These are phyloP conservation scores for Zea mays DNA, from an alignment of 176 grass and related monocot genomes.

Conservation along the genomic window DNA sequence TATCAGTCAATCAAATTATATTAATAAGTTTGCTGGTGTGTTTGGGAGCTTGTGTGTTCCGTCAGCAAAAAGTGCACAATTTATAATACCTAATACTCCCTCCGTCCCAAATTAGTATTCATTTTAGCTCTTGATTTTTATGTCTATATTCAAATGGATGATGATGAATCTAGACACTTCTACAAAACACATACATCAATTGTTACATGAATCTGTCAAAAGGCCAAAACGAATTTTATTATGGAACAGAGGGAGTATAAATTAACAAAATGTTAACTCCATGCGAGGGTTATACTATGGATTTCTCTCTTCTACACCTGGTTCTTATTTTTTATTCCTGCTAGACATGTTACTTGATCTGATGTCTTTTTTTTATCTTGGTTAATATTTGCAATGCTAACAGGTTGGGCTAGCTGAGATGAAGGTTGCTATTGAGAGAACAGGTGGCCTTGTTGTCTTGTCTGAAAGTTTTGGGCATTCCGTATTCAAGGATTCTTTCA, in stretches of 20 bases:
- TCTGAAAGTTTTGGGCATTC: slow-evolving; percentile 99
- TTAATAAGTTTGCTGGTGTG: background rate
- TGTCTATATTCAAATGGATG: too few species aligned
- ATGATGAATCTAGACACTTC: too few species aligned
- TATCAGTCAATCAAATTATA: background rate
- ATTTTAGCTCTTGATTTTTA: too few species aligned
- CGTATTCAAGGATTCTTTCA: slow-evolving; percentile 98
- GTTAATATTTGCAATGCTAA: slow-evolving; percentile 31
- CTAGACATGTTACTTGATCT: background rate
- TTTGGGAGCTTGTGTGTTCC: background rate
- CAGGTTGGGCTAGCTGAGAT: slow-evolving; percentile 97
- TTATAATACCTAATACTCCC: background rate
- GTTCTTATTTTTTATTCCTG: background rate
- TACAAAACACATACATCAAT: too few species aligned
- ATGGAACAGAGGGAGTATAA: too few species aligned
- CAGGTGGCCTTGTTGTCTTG: slow-evolving; percentile 93
- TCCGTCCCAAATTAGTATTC: too few species aligned
- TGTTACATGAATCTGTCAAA: too few species aligned
- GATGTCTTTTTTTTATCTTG: background rate
- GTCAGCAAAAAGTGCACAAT: slow-evolving; percentile 19
- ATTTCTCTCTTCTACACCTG: background rate
- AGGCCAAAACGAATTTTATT: too few species aligned
- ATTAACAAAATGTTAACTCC: background rate
- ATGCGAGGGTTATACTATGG: background rate
- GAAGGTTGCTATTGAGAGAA: slow-evolving; percentile 97